Base-by-base conservation (phyloP, 495 filamentous ascomycete species). In the Penicillium verhagenii region DNA sequence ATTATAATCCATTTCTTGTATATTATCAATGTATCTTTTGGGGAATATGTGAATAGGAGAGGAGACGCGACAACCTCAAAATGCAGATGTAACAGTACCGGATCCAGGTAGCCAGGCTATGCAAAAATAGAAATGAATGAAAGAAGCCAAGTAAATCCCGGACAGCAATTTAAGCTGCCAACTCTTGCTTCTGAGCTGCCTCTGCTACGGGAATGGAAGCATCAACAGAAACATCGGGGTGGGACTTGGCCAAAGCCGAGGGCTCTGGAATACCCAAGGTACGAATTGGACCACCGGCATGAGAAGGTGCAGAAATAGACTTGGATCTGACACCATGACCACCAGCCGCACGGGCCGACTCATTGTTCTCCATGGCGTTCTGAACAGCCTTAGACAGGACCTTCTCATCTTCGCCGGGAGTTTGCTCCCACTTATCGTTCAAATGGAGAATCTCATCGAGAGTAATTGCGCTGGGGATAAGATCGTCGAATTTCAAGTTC, bases 381-480 rank as follows among this genome's bases (percentile, higher is more conserved):
- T 81, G 76, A 21, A 80, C 74, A 38, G 79, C 78, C 57, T 77
- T 75, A 40, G 61, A 63, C 19, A 61, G 64, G 11, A 67, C 54
- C 45, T 76, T 58, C 16, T 45, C 42, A 19, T 71, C 59, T 24
- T 69, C 45, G 56, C 50, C 63, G 54, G 44, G 61, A 54, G 33
- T 50, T 8, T 57, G 6, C 40, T 60, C 38, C 58, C 62, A 78
- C 47, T 82, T 79, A 16, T 75, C 68, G 13, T 75, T 68, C 14
- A 92, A 77, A 23, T 80, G 80, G 6, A 91, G 67, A n/a, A 77
- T 71, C 49, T 79, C 63, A 62, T 96, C 90, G 11, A 86, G 74
- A n/a, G 77, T 79, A 24, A 67, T 69, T 5, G 90, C 90, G 54
- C 63, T 53, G 35, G 80, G 74, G 26, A 80, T 33, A 23, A 92